Evolutionary conservation across 192 early-diverging fungal species (phyloP).

Genomic region (Globomyces pollinis-pini): DNA sequence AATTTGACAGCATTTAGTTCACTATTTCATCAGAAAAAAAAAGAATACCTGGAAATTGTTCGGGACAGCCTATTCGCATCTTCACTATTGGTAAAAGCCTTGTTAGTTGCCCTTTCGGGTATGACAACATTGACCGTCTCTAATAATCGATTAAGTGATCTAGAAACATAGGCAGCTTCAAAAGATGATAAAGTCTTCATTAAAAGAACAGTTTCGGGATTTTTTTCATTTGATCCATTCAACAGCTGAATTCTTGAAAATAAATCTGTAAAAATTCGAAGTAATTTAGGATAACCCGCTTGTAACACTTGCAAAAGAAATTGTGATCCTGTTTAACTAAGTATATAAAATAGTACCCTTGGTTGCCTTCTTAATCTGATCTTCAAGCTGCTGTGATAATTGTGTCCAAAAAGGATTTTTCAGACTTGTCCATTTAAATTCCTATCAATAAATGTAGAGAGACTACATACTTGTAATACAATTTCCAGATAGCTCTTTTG

Average conservation of each 20-base stretch:
- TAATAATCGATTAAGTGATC: conserved; percentile 50
- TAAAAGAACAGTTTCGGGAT: neutral
- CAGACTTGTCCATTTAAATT: neutral
- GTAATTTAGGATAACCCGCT: conserved; percentile 41
- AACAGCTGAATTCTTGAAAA: conserved; percentile 30
- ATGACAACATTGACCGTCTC: conserved; percentile 57
- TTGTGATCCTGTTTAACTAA: no score
- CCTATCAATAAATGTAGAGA: neutral
- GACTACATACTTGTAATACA: conserved; percentile 20
- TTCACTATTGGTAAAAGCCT: conserved; percentile 29
- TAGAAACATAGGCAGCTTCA: conserved; percentile 45
- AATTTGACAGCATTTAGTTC: conserved; percentile 62
- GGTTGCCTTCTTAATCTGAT: conserved; percentile 4
- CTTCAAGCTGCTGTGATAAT: conserved; percentile 9
- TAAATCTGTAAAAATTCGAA: conserved; percentile 41
- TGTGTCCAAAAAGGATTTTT: conserved; percentile 4
- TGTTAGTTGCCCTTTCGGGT: conserved; percentile 30
- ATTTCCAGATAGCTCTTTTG: conserved; percentile 35
- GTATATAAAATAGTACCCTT: conserved; percentile 23
- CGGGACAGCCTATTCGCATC: conserved; percentile 51
- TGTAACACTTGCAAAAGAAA: conserved; percentile 36
- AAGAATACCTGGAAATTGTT: conserved; percentile 47
- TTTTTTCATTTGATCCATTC: conserved; percentile 5
- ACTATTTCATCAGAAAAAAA: no score
- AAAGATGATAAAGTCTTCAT: conserved; percentile 18